Evolutionary conservation across 139 green algal species (phyloP).

Genomic region (Chlorokybus atmophyticus): DNA sequence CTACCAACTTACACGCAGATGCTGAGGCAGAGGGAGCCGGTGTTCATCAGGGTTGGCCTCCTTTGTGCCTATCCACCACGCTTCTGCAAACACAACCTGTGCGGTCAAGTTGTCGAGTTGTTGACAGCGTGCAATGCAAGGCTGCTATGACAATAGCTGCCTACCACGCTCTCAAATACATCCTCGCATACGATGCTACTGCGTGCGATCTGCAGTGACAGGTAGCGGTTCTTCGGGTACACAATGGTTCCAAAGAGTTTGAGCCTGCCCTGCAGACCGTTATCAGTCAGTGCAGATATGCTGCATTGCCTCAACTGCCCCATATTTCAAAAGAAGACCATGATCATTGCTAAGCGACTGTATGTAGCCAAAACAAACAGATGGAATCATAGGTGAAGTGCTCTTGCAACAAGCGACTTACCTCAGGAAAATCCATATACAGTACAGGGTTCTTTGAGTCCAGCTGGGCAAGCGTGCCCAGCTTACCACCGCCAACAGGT

Average conservation of each 20-base stretch:
- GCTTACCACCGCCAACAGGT: conserved; percentile 5
- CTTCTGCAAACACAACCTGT: conserved; percentile 58
- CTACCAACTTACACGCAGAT: conserved; percentile 16
- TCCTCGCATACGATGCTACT: conserved; percentile 61
- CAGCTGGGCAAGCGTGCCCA: conserved; percentile 51
- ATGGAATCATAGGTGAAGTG: too few species aligned
- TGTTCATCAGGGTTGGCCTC: conserved; percentile 71
- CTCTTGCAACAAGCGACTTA: neutral
- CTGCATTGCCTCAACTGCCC: too few species aligned
- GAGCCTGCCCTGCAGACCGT: conserved; percentile 39
- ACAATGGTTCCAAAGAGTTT: conserved; percentile 65
- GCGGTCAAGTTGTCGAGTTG: too few species aligned
- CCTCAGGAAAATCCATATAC: conserved; percentile 68
- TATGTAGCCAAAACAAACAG: too few species aligned
- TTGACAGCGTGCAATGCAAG: too few species aligned
- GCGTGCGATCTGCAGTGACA: conserved; percentile 45
- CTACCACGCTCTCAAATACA: conserved; percentile 61
- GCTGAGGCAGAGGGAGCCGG: conserved; percentile 47
- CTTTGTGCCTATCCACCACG: conserved; percentile 55
- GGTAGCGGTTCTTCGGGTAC: conserved; percentile 62
- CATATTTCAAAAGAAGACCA: too few species aligned
- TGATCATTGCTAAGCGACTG: too few species aligned
- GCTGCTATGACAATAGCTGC: too few species aligned
- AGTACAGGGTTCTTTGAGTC: conserved; percentile 67
- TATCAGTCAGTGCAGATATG: too few species aligned